These are phyloP conservation scores for Coffea eugenioides DNA, from an alignment of 257 asterid genomes.

Conservation along the genomic window DNA sequence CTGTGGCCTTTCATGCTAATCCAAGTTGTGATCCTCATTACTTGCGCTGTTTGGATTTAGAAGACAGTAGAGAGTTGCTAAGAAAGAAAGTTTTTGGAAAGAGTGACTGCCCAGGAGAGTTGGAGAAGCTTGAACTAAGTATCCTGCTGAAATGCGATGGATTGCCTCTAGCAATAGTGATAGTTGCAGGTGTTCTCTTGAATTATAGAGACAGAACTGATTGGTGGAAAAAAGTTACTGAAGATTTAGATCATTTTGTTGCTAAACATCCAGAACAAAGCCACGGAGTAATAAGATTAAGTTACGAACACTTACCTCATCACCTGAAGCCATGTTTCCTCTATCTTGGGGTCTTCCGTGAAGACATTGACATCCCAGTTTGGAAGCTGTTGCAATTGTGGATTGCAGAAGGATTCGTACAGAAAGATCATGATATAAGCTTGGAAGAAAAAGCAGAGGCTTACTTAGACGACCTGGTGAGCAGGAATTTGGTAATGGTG, in stretches of 20 bases:
- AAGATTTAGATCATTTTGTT: constrained; percentile 15
- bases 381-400: constrained; percentile 29
- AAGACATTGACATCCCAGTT: constrained; percentile 21
- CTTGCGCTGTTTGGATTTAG: constrained; percentile 19
- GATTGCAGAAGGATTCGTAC: constrained; percentile 34
- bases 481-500: constrained; percentile 20
- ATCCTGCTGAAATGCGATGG: constrained; percentile 25
- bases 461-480: constrained; percentile 23
- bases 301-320: constrained; percentile 28
- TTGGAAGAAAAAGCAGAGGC: constrained; percentile 27
- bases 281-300: constrained; percentile 16
- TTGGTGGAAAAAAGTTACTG: constrained; percentile 26
- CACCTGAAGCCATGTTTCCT: constrained; percentile 29
- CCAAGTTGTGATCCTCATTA: constrained; percentile 5
- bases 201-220: constrained; percentile 2
- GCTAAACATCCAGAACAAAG: constrained; percentile 5
- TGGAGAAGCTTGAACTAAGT: constrained; percentile 15
- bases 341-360: constrained; percentile 28
- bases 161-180: constrained; percentile 33
- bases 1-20: constrained; percentile 22
- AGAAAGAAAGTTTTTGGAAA: constrained; percentile 24
- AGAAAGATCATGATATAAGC: not conserved
- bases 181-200: constrained; percentile 23
- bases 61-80: constrained; percentile 23
- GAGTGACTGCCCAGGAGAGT: constrained; percentile 21